Evolutionary conservation across 1,284 basidiomycete genomes (phyloP).

Genomic region (Cutaneotrichosporon sp.): DNA sequence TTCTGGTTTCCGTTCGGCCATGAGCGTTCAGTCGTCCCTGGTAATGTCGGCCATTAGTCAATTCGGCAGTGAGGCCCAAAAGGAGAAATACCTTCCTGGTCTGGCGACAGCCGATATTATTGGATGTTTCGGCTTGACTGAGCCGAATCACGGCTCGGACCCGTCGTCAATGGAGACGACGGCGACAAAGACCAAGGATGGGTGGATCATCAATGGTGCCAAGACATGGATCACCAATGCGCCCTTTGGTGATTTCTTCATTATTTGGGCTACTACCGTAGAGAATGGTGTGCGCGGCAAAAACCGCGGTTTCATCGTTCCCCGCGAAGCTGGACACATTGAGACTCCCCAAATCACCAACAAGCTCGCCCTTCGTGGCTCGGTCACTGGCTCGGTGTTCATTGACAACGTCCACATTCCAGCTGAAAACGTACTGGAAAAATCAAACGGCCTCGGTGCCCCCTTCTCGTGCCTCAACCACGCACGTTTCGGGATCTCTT

Average conservation of each 20-base stretch:
- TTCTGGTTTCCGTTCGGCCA: slow-evolving; percentile 90
- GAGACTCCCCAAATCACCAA: slow-evolving; percentile 85
- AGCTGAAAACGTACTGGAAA: slow-evolving; percentile 70
- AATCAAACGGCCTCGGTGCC: slow-evolving; percentile 70
- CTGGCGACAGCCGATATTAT: slow-evolving; percentile 77
- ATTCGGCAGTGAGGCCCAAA: slow-evolving; percentile 86
- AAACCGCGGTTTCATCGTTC: slow-evolving; percentile 82
- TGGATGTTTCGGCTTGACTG: slow-evolving; percentile 95
- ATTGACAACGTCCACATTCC: slow-evolving; percentile 77
- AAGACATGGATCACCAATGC: slow-evolving; percentile 98
- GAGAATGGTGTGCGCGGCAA: slow-evolving; percentile 61
- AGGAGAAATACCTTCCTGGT: slow-evolving; percentile 80
- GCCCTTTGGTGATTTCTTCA: slow-evolving; percentile 78
- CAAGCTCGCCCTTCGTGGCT: slow-evolving; percentile 86
- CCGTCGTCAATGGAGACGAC: slow-evolving; percentile 91
- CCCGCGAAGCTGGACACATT: slow-evolving; percentile 58
- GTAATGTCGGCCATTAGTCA: slow-evolving; percentile 97
- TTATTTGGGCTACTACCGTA: slow-evolving; percentile 73
- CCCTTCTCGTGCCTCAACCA: slow-evolving; percentile 90
- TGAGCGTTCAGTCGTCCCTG: slow-evolving; percentile 90
- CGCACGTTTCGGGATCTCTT: slow-evolving; percentile 86
- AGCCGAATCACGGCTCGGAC: slow-evolving; percentile 95
- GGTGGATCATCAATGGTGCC: slow-evolving; percentile 80
- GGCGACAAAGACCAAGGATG: slow-evolving; percentile 78
- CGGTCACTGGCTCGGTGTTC: slow-evolving; percentile 88